Percentiles rank a stretch among this genome's conserved stretches.
phyloP scores from a whole-genome alignment of 495 filamentous ascomycete species.

The Clohesyomyces aquaticus region DNA sequence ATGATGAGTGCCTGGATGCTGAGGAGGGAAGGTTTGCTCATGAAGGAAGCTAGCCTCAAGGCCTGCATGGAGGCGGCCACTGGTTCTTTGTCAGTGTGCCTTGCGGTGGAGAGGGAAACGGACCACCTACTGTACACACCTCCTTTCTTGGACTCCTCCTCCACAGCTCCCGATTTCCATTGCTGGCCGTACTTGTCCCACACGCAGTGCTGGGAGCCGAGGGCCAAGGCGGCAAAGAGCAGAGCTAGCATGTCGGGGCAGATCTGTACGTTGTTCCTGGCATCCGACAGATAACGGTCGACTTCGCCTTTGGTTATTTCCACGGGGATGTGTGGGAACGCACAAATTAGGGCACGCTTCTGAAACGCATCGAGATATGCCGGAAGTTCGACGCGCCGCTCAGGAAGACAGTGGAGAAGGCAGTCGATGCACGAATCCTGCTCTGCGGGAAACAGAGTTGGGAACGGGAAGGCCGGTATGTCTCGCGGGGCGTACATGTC shows the following conservation, averaged over 20 bases:
- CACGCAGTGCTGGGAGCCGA: slow-evolving; percentile 51
- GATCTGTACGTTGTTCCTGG: slow-evolving; percentile 47
- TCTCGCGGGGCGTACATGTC: slow-evolving; percentile 49
- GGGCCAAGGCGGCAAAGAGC: slow-evolving; percentile 53
- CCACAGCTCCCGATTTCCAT: slow-evolving; percentile 50
- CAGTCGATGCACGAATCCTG: slow-evolving; percentile 40
- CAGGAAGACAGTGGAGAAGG: slow-evolving; percentile 47
- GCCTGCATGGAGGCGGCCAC: slow-evolving; percentile 51
- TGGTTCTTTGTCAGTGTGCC: slow-evolving; percentile 13
- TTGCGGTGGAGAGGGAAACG: neutral
- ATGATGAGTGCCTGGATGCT: slow-evolving; percentile 47
- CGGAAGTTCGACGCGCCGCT: slow-evolving; percentile 45
- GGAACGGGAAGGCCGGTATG: slow-evolving; percentile 46
- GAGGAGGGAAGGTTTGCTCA: slow-evolving; percentile 45
- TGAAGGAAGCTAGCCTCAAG: slow-evolving; percentile 48
- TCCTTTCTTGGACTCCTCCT: slow-evolving; percentile 45
- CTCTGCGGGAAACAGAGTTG: slow-evolving; percentile 46
- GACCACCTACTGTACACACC: slow-evolving; percentile 50
- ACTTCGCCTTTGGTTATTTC: slow-evolving; percentile 51
- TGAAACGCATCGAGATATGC: slow-evolving; percentile 51
- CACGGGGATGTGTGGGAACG: slow-evolving; percentile 53
- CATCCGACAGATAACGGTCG: slow-evolving; percentile 49
- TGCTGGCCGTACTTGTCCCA: slow-evolving; percentile 49
- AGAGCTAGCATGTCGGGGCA: slow-evolving; percentile 55
- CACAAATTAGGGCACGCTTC: slow-evolving; percentile 49